Evolutionary conservation across 208 protist genomes (phyloP), one percentile per base, ranked within the genome.

Genomic region (Trypanosoma avium): DNA sequence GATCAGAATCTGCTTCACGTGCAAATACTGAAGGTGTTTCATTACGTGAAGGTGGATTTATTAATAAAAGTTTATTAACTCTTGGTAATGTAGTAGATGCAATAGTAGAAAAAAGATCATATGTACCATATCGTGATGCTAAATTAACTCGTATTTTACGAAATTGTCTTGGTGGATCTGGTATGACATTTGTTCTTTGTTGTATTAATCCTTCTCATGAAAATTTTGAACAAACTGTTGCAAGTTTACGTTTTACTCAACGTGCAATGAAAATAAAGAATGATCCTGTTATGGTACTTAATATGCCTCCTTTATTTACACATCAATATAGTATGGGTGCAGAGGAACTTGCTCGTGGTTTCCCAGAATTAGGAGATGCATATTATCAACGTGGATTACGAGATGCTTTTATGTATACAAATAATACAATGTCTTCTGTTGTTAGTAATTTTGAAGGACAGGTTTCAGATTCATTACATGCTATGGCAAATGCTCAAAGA

Each of bases 141-240:
- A 96, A 92, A 66, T 79, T 97, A 12, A 96, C 92, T 12, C 71
- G 81, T 30, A 66, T 96, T 6, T 67, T 97, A 17, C 73, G 55
- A 26, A 82, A 66, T 50, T 95, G 86, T 45, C 65, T 97, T 29
- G 90, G 92, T 49, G 90, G 89, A 45, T 81, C 84, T 17, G 86
- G 86, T 32, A 91, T 93, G 55, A 97, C 94, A 6, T 85, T 90
- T 29, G 92, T 97, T 55, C 86, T 97, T 17, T 97, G 90, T 61
- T 97, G 85, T 46, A 77, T 98, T 6, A 95, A 94, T 54, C 90
- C 89, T 3, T 81, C 83, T 0, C 63, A 82, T 19, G 84, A 90
- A 26, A 93, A 96, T 65, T 85, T 88, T 49, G 90, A 96, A 19
- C 90, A 96, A 61, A 94, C 88, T n/a, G 76, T 90, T 19, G 60